Percentiles rank a stretch among this genome's conserved stretches.
Conservation (phyloP, 2,329 filamentous ascomycete species). For the Fusarium domesticum region DNA sequence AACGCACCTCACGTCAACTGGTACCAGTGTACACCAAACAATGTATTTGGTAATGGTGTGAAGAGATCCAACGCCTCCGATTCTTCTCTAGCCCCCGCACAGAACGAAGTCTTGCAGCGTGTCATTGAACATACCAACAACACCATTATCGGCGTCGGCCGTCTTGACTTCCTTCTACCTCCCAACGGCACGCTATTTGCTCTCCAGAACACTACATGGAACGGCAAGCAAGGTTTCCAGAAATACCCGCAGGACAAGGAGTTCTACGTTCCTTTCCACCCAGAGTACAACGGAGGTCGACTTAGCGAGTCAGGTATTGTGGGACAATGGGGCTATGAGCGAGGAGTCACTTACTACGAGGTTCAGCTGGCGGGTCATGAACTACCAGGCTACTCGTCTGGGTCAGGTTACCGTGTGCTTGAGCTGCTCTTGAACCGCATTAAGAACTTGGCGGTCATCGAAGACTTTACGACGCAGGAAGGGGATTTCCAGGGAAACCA, state of each 20-base stretch:
- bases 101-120: slow-evolving; percentile 24
- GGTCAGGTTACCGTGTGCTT: slow-evolving; percentile 28
- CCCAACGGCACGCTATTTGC: slow-evolving; percentile 67
- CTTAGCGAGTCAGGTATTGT: slow-evolving; percentile 63
- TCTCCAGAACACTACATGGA: slow-evolving; percentile 79
- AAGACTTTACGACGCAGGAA: slow-evolving; percentile 25
- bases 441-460: slow-evolving; percentile 18
- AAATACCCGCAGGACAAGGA: slow-evolving; percentile 43
- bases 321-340: slow-evolving; percentile 68
- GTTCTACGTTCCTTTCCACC: slow-evolving; percentile 65
- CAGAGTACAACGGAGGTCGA: slow-evolving; percentile 41
- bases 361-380: slow-evolving; percentile 63
- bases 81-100: slow-evolving; percentile 15
- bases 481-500: slow-evolving; percentile 17
- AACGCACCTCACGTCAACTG: slow-evolving; percentile 52
- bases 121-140: slow-evolving; percentile 34
- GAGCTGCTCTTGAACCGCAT: slow-evolving; percentile 29
- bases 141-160: slow-evolving; percentile 31
- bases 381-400: slow-evolving; percentile 29
- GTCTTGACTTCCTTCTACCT: slow-evolving; percentile 61
- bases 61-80: slow-evolving; percentile 17
- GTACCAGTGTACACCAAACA: slow-evolving; percentile 26
- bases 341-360: slow-evolving; percentile 69
- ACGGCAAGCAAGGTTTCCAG: slow-evolving; percentile 67
- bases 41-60: slow-evolving; percentile 27